Base-by-base conservation (phyloP, 306 rosid genomes). In the Sophora flavescens region DNA sequence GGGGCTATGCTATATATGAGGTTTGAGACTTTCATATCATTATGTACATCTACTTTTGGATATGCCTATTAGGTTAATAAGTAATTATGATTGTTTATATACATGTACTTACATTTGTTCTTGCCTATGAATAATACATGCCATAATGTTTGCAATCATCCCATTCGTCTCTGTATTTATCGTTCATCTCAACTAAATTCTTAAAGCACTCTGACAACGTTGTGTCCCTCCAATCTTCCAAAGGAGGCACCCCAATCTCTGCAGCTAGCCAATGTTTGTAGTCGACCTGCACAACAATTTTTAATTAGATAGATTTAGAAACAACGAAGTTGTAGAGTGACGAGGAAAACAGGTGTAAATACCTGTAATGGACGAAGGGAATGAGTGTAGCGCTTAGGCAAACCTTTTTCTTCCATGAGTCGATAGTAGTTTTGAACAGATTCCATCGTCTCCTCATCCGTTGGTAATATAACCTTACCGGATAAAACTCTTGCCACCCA, bases 401-500 rank as follows among this genome's bases (percentile, higher is more conserved):
- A 13, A 12, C 76, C 84, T 38, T 63, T 75, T 63, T 75, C 35
- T 17, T 83, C 72, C 76, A 83, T 63, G 52, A 17, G 51, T 58
- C 57, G 70, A 58, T 79, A 83, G 11, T 63, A 50, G 0, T 83
- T 51, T 70, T 75, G 44, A 64, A 83, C 53, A 56, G 17, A 63
- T n/a, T 62, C 22, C 72, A 64, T 63, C 84, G 79, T 83, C 47
- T 75, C 87, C 12, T 79, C 48, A 41, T 83, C 76, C 1, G 66
- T 38, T 6, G 87, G 84, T 32, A 79, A 47, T 0, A 17, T 6
- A 38, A 75, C 41, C 26, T 83, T 75, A 10, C 87, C 79, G 2
- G 87, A 83, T 48, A 83, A 70, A 63, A 83, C 79, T 38, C 65
- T 74, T 52, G 87, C 87, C 3, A 83, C 63, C 84, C 84, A 83